Conservation (phyloP, 768 basidiomycete species). For the Amanita pallidorosea region DNA sequence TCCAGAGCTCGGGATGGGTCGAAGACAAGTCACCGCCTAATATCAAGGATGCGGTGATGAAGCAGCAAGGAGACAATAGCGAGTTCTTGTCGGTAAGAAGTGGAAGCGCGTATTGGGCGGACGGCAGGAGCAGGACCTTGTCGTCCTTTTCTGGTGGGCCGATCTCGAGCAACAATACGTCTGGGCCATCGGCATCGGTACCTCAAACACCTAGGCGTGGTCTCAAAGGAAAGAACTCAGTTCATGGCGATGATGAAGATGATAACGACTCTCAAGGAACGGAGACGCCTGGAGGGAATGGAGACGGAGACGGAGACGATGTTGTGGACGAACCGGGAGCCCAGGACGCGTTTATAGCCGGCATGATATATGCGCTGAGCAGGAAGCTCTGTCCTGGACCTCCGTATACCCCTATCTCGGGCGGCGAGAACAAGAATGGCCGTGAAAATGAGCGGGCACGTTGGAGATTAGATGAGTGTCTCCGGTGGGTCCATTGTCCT, state of each 20-base stretch:
- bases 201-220: constrained; percentile 14
- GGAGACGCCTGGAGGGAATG: constrained; percentile 32
- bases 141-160: constrained; percentile 43
- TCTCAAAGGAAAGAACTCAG: constrained; percentile 18
- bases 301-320: constrained; percentile 29
- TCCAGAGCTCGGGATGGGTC: constrained; percentile 78
- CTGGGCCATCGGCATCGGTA: constrained; percentile 10
- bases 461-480: constrained; percentile 77
- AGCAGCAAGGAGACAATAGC: constrained; percentile 12
- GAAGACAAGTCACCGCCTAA: constrained; percentile 28
- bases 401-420: constrained; percentile 59
- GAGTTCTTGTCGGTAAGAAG: constrained; percentile 44
- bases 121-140: constrained; percentile 39
- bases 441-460: constrained; percentile 36
- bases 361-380: constrained; percentile 78
- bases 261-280: constrained; percentile 51
- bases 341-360: constrained; percentile 77
- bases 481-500: constrained; percentile 39
- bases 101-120: constrained; percentile 74
- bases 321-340: constrained; percentile 66
- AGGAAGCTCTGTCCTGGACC: constrained; percentile 60
- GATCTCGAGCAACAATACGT: constrained; percentile 19
- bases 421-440: constrained; percentile 22
- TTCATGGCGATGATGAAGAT: constrained; percentile 31
- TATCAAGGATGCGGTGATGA: neutral